Evolutionary conservation across 805 yeast species (phyloP), one percentile per base, ranked within the genome.

Genomic region (Kodamaea hsintzibuensis): DNA sequence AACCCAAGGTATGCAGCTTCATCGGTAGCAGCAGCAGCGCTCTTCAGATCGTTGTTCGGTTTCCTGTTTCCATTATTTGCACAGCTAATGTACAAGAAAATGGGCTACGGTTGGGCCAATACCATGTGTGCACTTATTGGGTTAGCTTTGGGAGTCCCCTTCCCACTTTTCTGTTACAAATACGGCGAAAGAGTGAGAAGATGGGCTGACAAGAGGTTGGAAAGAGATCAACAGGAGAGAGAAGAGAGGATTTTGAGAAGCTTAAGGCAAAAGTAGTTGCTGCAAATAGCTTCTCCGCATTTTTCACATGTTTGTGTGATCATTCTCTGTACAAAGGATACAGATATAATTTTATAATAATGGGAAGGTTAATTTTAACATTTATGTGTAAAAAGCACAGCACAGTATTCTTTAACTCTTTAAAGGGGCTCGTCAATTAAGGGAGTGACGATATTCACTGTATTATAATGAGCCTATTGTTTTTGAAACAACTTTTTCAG

Each of bases 31-130:
- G 87, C 90, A 0, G 88, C 87, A 2, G 83, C 90, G 0, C 79
- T 86, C 56, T 80, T 84, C 61, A 74, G 95, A 61, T 83, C 90
- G 3, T 65, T 80, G 43, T 78, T 87, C 62, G 93, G 92, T 1
- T 87, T 85, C 52, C 74, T 81, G 9, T 85, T 88, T 71, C 95
- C 91, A 6, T 69, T 86, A 42, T 84, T 85, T 66, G 88, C 87
- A 2, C 67, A 74, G 7, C 70, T 77, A 7, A 81, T 86, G 85
- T 87, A 83, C 64, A 68, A 67, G 46, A 66, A 55, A 8, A 66
- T 87, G 45, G 85, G 86, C 17, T 84, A 84, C 60, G 89, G 89
- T 4, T 86, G 90, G 91, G 89, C 89, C 19, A 81, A 82, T 62
- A 80, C 88, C 0, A 64, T 86, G 60, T 82, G 84, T 65, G 91